phyloP scores from a whole-genome alignment of 2,329 filamentous ascomycete species.

The Alternaria atra region DNA sequence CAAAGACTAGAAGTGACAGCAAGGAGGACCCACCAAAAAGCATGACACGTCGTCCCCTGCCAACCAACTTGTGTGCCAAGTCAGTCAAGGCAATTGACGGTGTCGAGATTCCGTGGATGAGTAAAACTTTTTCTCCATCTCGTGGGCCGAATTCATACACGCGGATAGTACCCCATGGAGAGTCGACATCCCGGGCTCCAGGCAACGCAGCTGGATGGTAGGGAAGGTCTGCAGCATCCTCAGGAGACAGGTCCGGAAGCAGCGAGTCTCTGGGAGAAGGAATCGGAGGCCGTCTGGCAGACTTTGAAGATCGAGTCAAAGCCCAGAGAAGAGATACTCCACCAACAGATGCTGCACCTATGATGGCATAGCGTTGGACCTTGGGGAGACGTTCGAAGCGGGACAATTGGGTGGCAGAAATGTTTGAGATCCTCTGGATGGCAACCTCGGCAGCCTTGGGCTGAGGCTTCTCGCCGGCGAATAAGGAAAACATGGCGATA shows the following conservation, averaged over 20 bases:
- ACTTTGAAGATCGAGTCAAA: conserved; percentile 27
- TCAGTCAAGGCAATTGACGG: conserved; percentile 74
- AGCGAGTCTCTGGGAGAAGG: conserved; percentile 41
- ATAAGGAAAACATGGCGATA: conserved; percentile 23
- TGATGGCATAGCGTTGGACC: conserved; percentile 28
- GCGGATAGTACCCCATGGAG: conserved; percentile 74
- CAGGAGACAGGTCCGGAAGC: conserved; percentile 36
- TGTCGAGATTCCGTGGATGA: conserved; percentile 84
- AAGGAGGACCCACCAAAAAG: conserved; percentile 67
- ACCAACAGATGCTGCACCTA: conserved; percentile 40
- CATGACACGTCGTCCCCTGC: conserved; percentile 77
- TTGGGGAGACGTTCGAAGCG: conserved; percentile 29
- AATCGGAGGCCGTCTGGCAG: conserved; percentile 25
- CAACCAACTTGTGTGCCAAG: conserved; percentile 71
- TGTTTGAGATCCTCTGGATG: conserved; percentile 20
- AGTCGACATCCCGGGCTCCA: conserved; percentile 72
- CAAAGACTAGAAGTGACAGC: conserved; percentile 13
- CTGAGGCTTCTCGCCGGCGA: conserved; percentile 28
- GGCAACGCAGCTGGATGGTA: conserved; percentile 78
- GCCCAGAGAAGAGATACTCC: conserved; percentile 36
- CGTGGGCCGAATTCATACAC: conserved; percentile 85
- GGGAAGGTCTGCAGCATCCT: conserved; percentile 46
- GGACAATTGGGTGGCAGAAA: conserved; percentile 19
- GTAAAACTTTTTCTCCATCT: conserved; percentile 73
- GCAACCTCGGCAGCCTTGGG: conserved; percentile 16